Percentiles rank a stretch among this genome's conserved stretches.
Conservation (phyloP, 129 eudicot species). For the Flaveria brownii region DNA sequence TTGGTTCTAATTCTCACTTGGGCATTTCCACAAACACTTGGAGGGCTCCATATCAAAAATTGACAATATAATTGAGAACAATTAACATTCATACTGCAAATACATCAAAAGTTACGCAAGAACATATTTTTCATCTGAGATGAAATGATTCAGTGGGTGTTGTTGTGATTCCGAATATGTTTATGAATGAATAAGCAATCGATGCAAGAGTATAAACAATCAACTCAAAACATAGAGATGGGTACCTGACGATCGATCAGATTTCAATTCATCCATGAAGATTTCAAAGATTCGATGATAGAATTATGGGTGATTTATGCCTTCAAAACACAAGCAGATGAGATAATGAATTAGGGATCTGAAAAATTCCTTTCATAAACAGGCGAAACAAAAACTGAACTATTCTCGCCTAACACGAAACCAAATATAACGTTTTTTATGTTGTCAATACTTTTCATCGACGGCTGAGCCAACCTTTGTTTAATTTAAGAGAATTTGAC, state of each 20-base stretch:
- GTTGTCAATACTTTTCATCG: no score
- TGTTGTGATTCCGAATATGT: constrained; percentile 3
- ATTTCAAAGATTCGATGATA: not conserved
- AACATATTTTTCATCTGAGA: not conserved
- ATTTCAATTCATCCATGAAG: constrained; percentile 37
- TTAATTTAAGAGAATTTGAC: no score
- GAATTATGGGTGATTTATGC: constrained; percentile 16
- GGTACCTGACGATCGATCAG: constrained; percentile 37
- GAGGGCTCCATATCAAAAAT: not conserved
- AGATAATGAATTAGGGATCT: constrained; percentile 26
- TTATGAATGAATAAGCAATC: constrained; percentile 9
- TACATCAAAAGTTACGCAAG: not conserved
- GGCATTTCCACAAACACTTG: constrained; percentile 38
- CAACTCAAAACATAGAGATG: constrained; percentile 11
- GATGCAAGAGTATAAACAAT: constrained; percentile 3
- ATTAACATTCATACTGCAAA: not conserved
- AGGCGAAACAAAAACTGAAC: not conserved
- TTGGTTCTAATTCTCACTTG: constrained; percentile 14
- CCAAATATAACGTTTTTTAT: not conserved
- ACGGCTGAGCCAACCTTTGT: no score
- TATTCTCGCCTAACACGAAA: constrained; percentile 20
- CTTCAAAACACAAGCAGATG: not conserved
- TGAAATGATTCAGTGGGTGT: constrained; percentile 14
- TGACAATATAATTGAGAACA: not conserved
- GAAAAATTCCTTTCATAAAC: not conserved